Conservation (phyloP, 2,329 filamentous ascomycete genomes). For the Didymella pinodella region DNA sequence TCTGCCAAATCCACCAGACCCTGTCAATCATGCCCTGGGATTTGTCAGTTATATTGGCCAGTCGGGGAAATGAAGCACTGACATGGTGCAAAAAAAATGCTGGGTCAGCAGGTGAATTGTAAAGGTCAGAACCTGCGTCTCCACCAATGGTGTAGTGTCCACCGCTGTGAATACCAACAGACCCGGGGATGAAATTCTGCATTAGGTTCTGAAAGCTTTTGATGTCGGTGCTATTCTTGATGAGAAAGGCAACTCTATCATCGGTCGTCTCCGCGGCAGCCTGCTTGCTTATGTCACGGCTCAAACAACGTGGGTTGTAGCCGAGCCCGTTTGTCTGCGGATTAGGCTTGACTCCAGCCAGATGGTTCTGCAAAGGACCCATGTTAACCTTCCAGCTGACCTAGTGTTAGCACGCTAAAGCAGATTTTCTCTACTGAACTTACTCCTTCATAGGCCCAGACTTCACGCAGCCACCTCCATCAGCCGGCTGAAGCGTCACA, state of each 20-base stretch:
- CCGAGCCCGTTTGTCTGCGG: slow-evolving; percentile 31
- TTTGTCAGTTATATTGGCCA: not conserved
- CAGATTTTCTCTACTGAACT: not conserved
- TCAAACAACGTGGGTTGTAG: slow-evolving; percentile 43
- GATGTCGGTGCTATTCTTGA: slow-evolving; percentile 6
- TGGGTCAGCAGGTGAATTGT: slow-evolving; percentile 48
- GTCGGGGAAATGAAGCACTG: not conserved
- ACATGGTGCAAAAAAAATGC: slow-evolving; percentile 53
- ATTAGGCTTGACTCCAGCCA: slow-evolving; percentile 33
- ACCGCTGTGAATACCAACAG: slow-evolving; percentile 53
- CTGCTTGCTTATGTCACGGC: slow-evolving; percentile 45
- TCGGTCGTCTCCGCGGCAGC: slow-evolving; percentile 11
- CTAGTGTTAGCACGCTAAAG: not conserved
- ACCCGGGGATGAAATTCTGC: slow-evolving; percentile 4
- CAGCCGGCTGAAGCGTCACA: slow-evolving; percentile 16
- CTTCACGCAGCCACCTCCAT: slow-evolving; percentile 26
- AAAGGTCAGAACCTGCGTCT: slow-evolving; percentile 54
- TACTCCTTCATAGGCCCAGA: slow-evolving; percentile 13
- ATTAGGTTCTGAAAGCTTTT: not conserved
- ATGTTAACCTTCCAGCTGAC: slow-evolving; percentile 52
- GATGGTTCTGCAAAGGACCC: slow-evolving; percentile 55
- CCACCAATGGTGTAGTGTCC: slow-evolving; percentile 55
- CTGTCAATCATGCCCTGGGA: slow-evolving; percentile 52
- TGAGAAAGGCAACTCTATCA: not conserved
- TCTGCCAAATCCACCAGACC: slow-evolving; percentile 60